Conservation (phyloP, 768 basidiomycete species). For the Leucosporidium creatinivorum region DNA sequence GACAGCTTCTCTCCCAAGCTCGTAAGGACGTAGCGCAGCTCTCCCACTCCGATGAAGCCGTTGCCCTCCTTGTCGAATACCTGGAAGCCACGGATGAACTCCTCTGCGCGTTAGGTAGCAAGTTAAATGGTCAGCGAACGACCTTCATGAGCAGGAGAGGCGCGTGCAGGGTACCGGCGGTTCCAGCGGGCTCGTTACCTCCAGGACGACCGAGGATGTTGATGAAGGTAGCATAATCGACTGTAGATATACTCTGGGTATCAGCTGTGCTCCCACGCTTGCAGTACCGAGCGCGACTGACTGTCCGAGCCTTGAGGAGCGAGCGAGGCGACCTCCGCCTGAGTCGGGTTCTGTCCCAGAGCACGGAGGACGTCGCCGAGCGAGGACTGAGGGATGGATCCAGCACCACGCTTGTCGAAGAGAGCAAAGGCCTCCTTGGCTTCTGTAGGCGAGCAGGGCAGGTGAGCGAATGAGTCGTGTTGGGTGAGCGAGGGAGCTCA, state of each 20-base stretch:
- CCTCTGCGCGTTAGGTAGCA: slow-evolving; percentile 54
- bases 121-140: background rate
- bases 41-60: slow-evolving; percentile 75
- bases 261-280: background rate
- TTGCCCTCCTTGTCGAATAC: slow-evolving; percentile 96
- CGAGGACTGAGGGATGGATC: slow-evolving; percentile 70
- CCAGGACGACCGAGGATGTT: slow-evolving; percentile 87
- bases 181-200: slow-evolving; percentile 94
- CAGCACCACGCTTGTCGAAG: slow-evolving; percentile 89
- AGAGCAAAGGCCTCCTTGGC: slow-evolving; percentile 64
- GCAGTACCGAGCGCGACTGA: slow-evolving; percentile 40
- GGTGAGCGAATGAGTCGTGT: background rate
- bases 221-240: slow-evolving; percentile 88
- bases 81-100: slow-evolving; percentile 98
- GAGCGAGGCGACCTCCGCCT: slow-evolving; percentile 87
- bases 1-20: slow-evolving; percentile 98
- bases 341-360: slow-evolving; percentile 97
- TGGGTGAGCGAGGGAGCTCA: background rate
- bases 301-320: slow-evolving; percentile 62
- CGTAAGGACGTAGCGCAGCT: slow-evolving; percentile 85
- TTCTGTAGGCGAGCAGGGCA: slow-evolving; percentile 6
- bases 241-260: slow-evolving; percentile 44
- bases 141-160: slow-evolving; percentile 7
- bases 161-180: slow-evolving; percentile 56
- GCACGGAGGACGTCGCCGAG: slow-evolving; percentile 89